Conservation (phyloP, 306 rosid species). For the Cucumis sativus region Cucumber_9930_V3 NC_026656.2:19169001-19169500, state of each 20-base stretch:
- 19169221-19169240: conserved; percentile 8
- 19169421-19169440: conserved; percentile 14
- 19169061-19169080: conserved; percentile 13
- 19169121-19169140: conserved; percentile 6
- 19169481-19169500: conserved; percentile 8
- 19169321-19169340: conserved; percentile 12
- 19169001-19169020: background rate
- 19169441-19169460: background rate
- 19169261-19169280: conserved; percentile 8
- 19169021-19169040: conserved; percentile 7
- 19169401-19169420: conserved; percentile 13
- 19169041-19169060: conserved; percentile 11
- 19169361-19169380: conserved; percentile 11
- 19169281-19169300: conserved; percentile 8
- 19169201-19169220: conserved; percentile 6
- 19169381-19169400: conserved; percentile 8
- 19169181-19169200: conserved; percentile 11
- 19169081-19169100: conserved; percentile 13
- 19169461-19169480: conserved; percentile 7
- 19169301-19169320: conserved; percentile 11
- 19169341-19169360: background rate
- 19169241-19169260: conserved; percentile 14
- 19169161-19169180: conserved; percentile 7
- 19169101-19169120: conserved; percentile 15
- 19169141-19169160: conserved; percentile 6